These are phyloP conservation scores for Termitomyces sp. DNA, from an alignment of 768 basidiomycete genomes.

Conservation along the genomic window DNA sequence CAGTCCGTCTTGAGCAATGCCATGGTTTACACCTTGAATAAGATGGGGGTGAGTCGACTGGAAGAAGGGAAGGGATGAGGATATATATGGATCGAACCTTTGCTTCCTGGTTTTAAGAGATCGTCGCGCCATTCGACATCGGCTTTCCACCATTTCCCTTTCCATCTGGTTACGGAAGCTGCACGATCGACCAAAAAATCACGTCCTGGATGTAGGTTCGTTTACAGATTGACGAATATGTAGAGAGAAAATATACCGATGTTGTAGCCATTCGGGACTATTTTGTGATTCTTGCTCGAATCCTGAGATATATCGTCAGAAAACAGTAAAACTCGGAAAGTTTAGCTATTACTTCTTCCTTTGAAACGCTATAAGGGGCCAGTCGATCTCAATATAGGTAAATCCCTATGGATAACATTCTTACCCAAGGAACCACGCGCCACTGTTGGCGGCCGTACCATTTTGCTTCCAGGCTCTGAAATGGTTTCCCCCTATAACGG, in stretches of 20 bases:
- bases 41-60: neutral
- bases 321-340: neutral
- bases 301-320: slow-evolving; percentile 27
- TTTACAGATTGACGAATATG: neutral
- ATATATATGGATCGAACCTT: slow-evolving; percentile 47
- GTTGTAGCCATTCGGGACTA: slow-evolving; percentile 78
- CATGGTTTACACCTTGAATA: slow-evolving; percentile 71
- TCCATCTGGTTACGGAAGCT: slow-evolving; percentile 54
- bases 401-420: neutral
- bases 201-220: slow-evolving; percentile 40
- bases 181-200: slow-evolving; percentile 75
- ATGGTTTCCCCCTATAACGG: slow-evolving; percentile 69
- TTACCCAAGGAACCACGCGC: slow-evolving; percentile 85
- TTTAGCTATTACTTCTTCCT: slow-evolving; percentile 49
- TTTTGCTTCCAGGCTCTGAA: slow-evolving; percentile 91
- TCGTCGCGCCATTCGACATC: slow-evolving; percentile 74
- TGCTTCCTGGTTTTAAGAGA: slow-evolving; percentile 61
- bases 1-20: slow-evolving; percentile 75
- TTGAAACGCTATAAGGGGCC: slow-evolving; percentile 51
- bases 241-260: slow-evolving; percentile 23
- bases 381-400: neutral
- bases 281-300: slow-evolving; percentile 65
- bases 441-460: slow-evolving; percentile 63
- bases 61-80: neutral
- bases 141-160: slow-evolving; percentile 69